Percentiles rank a stretch among this genome's conserved stretches.
phyloP scores from a whole-genome alignment of 805 yeast genomes.

The Komagataella kurtzmanii region DNA sequence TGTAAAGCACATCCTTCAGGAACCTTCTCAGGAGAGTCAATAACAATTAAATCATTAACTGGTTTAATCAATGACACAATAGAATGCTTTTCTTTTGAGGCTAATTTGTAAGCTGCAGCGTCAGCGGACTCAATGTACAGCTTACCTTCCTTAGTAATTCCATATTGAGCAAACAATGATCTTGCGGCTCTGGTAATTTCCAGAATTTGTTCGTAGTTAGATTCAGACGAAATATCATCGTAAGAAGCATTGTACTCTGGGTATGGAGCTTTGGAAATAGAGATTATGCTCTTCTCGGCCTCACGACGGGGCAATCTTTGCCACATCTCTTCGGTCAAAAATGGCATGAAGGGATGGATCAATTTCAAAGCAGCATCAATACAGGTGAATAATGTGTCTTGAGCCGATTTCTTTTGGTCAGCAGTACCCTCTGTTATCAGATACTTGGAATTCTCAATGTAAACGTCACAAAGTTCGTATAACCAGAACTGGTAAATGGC shows the following conservation, averaged over 20 bases:
- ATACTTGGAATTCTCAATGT: conserved; percentile 93
- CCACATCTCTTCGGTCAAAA: conserved; percentile 96
- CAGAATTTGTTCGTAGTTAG: conserved; percentile 73
- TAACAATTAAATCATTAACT: conserved; percentile 61
- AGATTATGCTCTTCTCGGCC: conserved; percentile 40
- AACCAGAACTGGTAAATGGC: conserved; percentile 91
- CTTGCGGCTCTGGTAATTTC: conserved; percentile 85
- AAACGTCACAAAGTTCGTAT: conserved; percentile 89
- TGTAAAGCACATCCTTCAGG: conserved; percentile 88
- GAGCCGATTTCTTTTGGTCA: conserved; percentile 77
- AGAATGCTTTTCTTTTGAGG: conserved; percentile 65
- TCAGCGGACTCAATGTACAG: conserved; percentile 66
- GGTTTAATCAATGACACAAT: conserved; percentile 88
- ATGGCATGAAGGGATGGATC: conserved; percentile 99
- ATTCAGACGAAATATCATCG: conserved; percentile 49
- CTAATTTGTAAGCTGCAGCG: conserved; percentile 33
- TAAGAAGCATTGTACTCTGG: conserved; percentile 54
- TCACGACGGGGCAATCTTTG: conserved; percentile 90
- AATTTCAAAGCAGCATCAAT: conserved; percentile 81
- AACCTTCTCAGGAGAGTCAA: conserved; percentile 35
- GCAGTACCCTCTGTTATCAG: conserved; percentile 85
- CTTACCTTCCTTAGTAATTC: conserved; percentile 77
- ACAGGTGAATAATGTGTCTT: conserved; percentile 87
- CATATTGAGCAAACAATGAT: conserved; percentile 83
- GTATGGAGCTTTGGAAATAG: conserved; percentile 71